These are phyloP conservation scores for Boechera divaricarpa DNA, from an alignment of 345 rosid species.

Conservation along the genomic window DNA sequence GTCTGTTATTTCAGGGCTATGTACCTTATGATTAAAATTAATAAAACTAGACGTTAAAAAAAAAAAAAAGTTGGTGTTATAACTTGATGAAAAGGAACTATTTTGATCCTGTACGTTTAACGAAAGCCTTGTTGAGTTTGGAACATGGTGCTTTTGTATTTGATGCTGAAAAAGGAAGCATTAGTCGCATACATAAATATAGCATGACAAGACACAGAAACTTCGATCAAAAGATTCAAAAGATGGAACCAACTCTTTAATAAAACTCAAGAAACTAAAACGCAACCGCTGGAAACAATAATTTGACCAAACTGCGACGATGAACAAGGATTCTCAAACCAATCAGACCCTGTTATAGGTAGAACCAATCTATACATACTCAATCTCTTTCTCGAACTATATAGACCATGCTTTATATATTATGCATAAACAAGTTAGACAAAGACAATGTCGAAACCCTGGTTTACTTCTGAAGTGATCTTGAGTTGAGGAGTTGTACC, in stretches of 20 bases:
- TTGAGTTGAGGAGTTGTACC: constrained; percentile 71
- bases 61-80: too few species aligned
- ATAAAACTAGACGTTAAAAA: too few species aligned
- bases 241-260: not conserved
- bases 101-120: too few species aligned
- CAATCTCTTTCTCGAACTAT: constrained; percentile 26
- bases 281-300: constrained; percentile 12
- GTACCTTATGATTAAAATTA: too few species aligned
- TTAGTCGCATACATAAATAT: not conserved
- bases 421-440: constrained; percentile 18
- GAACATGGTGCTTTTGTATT: not conserved
- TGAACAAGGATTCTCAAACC: constrained; percentile 18
- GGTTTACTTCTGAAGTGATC: constrained; percentile 45
- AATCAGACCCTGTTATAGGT: constrained; percentile 9
- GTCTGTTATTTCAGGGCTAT: too few species aligned
- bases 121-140: not conserved
- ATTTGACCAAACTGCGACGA: constrained; percentile 13
- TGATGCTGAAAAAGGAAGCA: not conserved
- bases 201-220: not conserved
- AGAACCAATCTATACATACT: constrained; percentile 31
- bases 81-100: too few species aligned
- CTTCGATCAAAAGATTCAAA: not conserved
- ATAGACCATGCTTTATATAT: constrained; percentile 6
- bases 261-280: constrained; percentile 13
- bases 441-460: not conserved